Base-by-base conservation (phyloP, 2,329 filamentous ascomycete genomes). In the Fusarium compactum region DNA sequence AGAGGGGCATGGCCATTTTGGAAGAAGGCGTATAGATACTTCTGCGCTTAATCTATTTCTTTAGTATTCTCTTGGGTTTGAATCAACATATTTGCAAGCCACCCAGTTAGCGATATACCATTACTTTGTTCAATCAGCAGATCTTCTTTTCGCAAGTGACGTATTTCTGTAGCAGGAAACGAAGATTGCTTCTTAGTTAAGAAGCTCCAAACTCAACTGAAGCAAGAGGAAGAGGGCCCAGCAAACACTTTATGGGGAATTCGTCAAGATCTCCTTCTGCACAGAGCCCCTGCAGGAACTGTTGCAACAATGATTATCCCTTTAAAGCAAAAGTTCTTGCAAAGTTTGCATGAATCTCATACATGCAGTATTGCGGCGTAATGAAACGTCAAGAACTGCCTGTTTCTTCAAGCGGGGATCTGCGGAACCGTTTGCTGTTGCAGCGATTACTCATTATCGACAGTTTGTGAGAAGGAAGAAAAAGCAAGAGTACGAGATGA, bases 1-100 rank as follows among this genome's bases (percentile, higher is more conserved):
- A 84, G 85, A 76, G 87, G 85, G 24, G 78, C 80, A 7, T 95
- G 92, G 92, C 92, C 92, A 0, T 80, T 75, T 60, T 95, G 92
- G 92, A 96, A 95, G 83, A 90, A 85, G 76, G 67, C 86, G 16
- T 95, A 94, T 76, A 91, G 91, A 76, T 86, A 89, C 65, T 81
- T 95, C 67, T 95, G 92, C 74, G 34, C 34, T 2, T 95, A n/a
- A 64, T n/a, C 11, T 46, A 11, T 30, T 30, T 30, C 9, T 15
- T 66, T 40, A 22, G 14, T 38, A 22, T 38, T 30, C 8, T 12
- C 38, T n/a, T n/a, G n/a, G n/a, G n/a, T n/a, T n/a, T n/a, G n/a
- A n/a, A n/a, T n/a, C n/a, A n/a, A n/a, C n/a, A n/a, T n/a, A n/a
- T n/a, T n/a, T n/a, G n/a, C 10, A 38, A 46, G 25, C 22, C 32